phyloP scores from a whole-genome alignment of 345 rosid genomes.

The Brassica nigra region DNA sequence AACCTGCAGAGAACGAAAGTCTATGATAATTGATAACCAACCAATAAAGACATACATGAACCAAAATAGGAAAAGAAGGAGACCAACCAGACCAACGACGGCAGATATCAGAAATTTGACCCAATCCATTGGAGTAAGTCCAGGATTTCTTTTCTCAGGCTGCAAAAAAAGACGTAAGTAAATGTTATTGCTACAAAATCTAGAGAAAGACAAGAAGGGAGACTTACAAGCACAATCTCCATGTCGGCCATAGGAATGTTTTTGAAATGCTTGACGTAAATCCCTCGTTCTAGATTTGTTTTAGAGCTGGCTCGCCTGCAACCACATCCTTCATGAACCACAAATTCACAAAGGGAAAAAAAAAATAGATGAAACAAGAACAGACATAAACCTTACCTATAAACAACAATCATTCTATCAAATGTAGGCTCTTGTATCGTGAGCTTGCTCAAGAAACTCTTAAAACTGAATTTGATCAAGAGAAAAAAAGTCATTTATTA shows the following conservation, averaged over 20 bases:
- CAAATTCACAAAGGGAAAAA: slow-evolving; percentile 1
- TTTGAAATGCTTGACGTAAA: slow-evolving; percentile 91
- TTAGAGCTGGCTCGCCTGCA: slow-evolving; percentile 70
- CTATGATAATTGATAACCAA: neutral
- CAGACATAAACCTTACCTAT: slow-evolving; percentile 58
- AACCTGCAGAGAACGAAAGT: slow-evolving; percentile 50
- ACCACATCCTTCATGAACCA: slow-evolving; percentile 27
- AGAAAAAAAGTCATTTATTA: slow-evolving; percentile 9
- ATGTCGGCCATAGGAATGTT: slow-evolving; percentile 98
- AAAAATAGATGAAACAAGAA: slow-evolving; percentile 26
- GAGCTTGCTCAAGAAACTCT: slow-evolving; percentile 67
- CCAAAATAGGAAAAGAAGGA: neutral
- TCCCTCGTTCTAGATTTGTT: slow-evolving; percentile 61
- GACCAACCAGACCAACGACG: slow-evolving; percentile 88
- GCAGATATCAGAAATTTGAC: slow-evolving; percentile 90
- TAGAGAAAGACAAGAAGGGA: slow-evolving; percentile 27
- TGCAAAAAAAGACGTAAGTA: slow-evolving; percentile 39
- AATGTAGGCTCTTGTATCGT: slow-evolving; percentile 91
- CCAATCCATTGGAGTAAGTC: slow-evolving; percentile 98
- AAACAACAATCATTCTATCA: slow-evolving; percentile 91
- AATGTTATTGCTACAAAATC: slow-evolving; percentile 13
- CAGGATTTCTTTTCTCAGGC: slow-evolving; percentile 99
- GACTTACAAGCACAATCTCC: slow-evolving; percentile 96
- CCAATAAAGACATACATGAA: slow-evolving; percentile 10
- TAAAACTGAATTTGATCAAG: slow-evolving; percentile 48